These are phyloP conservation scores for Heracleum sosnowskyi DNA, from an alignment of 129 eudicot genomes.

Conservation along the genomic window DNA sequence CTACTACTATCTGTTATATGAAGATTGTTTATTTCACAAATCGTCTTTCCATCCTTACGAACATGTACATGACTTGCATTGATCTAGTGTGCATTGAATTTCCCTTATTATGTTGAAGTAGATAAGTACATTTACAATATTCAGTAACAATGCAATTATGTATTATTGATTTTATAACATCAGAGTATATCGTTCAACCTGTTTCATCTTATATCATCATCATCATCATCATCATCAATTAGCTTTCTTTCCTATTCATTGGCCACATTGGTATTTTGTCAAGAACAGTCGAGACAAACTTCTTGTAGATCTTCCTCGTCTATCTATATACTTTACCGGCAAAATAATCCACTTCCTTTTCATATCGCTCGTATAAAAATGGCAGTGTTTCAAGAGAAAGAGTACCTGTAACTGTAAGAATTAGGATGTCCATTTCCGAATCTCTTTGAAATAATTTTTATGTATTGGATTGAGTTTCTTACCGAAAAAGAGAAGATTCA, in stretches of 20 bases:
- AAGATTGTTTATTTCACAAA: too few relatives aligned
- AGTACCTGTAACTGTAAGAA: neutral
- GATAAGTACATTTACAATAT: neutral
- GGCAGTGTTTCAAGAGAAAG: slow-evolving; percentile 46
- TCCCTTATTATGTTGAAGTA: neutral
- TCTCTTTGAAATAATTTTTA: neutral
- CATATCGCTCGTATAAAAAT: slow-evolving; percentile 42
- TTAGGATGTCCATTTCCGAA: neutral
- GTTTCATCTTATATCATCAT: neutral
- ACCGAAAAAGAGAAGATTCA: slow-evolving; percentile 52
- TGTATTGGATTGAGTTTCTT: slow-evolving; percentile 15
- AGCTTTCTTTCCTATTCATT: slow-evolving; percentile 18
- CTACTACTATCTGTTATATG: too few relatives aligned
- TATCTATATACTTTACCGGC: slow-evolving; percentile 7
- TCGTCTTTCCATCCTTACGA: too few relatives aligned
- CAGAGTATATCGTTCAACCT: neutral
- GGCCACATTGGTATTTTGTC: slow-evolving; percentile 52
- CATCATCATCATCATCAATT: slow-evolving; percentile 2
- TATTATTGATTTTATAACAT: too few relatives aligned
- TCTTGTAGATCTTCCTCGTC: slow-evolving; percentile 21
- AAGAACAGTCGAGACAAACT: slow-evolving; percentile 25
- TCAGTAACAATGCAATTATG: too few relatives aligned
- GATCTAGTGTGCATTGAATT: neutral
- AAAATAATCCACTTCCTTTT: slow-evolving; percentile 34
- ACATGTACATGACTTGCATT: too few relatives aligned